Evolutionary conservation across 2,329 filamentous ascomycete species (phyloP).

Genomic region (Helotiales sp.): DNA sequence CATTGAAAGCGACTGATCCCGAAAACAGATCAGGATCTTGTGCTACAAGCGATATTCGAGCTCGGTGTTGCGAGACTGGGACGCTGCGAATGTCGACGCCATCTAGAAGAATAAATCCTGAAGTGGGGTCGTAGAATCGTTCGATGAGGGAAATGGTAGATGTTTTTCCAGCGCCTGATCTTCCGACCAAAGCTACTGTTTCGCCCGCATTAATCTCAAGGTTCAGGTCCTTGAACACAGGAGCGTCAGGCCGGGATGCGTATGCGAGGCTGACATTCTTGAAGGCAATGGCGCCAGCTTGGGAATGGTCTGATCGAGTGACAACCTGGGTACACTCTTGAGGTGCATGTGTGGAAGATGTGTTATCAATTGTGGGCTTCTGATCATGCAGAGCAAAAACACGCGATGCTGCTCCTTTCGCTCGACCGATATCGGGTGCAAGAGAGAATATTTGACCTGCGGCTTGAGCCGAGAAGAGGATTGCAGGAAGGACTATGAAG

Average conservation of each 20-base stretch:
- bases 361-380: conserved; percentile 36
- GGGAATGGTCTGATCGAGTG: neutral
- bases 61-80: conserved; percentile 47
- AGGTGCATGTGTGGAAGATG: neutral
- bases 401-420: conserved; percentile 58
- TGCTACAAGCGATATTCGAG: conserved; percentile 54
- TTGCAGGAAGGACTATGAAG: conserved; percentile 70
- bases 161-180: conserved; percentile 67
- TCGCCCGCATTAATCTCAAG: conserved; percentile 58
- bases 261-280: conserved; percentile 64
- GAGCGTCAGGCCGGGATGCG: conserved; percentile 57
- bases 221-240: conserved; percentile 57
- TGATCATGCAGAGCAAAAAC: conserved; percentile 52
- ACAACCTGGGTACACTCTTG: neutral
- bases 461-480: conserved; percentile 71
- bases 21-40: conserved; percentile 59
- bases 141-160: conserved; percentile 60
- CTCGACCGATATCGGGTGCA: conserved; percentile 72
- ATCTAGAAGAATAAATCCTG: conserved; percentile 34
- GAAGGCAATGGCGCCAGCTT: conserved; percentile 48
- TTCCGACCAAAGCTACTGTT: conserved; percentile 64
- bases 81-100: conserved; percentile 45
- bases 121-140: conserved; percentile 48
- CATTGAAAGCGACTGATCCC: conserved; percentile 56
- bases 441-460: conserved; percentile 76